Evolutionary conservation across 192 early-diverging fungal species (phyloP).

Genomic region (Entrophospora sp.): DNA sequence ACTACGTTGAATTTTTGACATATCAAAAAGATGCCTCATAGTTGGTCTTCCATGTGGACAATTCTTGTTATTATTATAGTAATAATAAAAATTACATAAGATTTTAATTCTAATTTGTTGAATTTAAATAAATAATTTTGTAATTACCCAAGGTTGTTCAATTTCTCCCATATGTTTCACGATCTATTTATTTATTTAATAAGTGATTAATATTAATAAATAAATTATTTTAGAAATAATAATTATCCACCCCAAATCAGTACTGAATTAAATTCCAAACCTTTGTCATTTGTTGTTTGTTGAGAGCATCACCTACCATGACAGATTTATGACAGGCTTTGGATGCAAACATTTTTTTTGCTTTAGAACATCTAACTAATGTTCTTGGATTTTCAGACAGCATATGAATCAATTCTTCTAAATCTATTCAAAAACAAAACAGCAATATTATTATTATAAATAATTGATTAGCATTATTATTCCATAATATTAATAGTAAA

Average conservation of each 20-base stretch:
- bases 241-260: too few relatives aligned
- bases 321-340: constrained; percentile 82
- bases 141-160: constrained; percentile 81
- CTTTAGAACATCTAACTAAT: constrained; percentile 59
- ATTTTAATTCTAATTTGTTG: neutral
- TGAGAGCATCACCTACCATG: constrained; percentile 87
- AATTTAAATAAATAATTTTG: neutral
- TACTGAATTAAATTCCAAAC: too few relatives aligned
- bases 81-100: neutral
- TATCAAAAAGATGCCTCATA: constrained; percentile 73
- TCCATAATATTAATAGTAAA: neutral
- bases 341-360: constrained; percentile 74
- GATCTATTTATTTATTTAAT: constrained; percentile 39
- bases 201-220: neutral
- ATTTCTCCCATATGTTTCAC: constrained; percentile 73
- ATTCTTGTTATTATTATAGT: constrained; percentile 44
- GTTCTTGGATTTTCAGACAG: constrained; percentile 40
- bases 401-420: constrained; percentile 61
- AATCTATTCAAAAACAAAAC: constrained; percentile 37
- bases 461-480: too few relatives aligned
- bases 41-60: constrained; percentile 96
- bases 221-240: too few relatives aligned
- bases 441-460: neutral
- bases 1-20: constrained; percentile 16
- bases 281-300: constrained; percentile 58